Percentiles rank a stretch among this genome's conserved stretches.
Conservation (phyloP, 2,329 filamentous ascomycete species). For the Diaporthe vaccinii region DNA sequence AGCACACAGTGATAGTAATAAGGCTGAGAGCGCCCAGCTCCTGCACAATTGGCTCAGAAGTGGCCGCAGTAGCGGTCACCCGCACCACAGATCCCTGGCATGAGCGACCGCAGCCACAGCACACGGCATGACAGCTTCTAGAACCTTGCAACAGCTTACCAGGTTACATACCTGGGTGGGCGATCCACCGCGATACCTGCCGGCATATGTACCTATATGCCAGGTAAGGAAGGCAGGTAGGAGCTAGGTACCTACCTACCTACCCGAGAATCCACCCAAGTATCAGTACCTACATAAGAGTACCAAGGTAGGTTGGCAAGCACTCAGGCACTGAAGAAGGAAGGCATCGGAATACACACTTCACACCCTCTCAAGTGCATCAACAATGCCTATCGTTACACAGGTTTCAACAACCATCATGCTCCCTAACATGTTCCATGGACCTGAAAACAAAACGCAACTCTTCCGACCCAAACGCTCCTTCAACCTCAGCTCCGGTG, state of each 20-base stretch:
- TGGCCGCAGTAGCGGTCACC: constrained; percentile 19
- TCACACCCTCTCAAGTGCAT: not conserved
- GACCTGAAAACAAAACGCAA: not conserved
- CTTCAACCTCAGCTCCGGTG: not conserved
- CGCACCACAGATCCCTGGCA: constrained; percentile 11
- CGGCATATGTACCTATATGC: not conserved
- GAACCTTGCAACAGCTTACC: not conserved
- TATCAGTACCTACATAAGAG: not conserved
- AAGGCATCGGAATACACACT: not conserved
- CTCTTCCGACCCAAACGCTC: not conserved
- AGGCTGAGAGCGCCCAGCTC: constrained; percentile 18
- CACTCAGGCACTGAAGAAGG: not conserved
- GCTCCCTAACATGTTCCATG: not conserved
- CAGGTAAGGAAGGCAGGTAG: not conserved
- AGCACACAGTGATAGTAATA: not conserved
- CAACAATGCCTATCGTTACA: constrained; percentile 31
- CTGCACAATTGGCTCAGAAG: constrained; percentile 6
- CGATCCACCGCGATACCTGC: not conserved
- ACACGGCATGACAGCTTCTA: not conserved
- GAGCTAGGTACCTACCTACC: not conserved
- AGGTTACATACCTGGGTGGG: not conserved
- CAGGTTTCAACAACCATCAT: constrained; percentile 25
- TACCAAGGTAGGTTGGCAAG: no score
- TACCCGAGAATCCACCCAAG: no score
- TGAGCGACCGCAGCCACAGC: constrained; percentile 1